These are phyloP conservation scores for Cystobasidium pallidum DNA, from an alignment of 1,284 basidiomycete genomes.

Conservation along the genomic window DNA sequence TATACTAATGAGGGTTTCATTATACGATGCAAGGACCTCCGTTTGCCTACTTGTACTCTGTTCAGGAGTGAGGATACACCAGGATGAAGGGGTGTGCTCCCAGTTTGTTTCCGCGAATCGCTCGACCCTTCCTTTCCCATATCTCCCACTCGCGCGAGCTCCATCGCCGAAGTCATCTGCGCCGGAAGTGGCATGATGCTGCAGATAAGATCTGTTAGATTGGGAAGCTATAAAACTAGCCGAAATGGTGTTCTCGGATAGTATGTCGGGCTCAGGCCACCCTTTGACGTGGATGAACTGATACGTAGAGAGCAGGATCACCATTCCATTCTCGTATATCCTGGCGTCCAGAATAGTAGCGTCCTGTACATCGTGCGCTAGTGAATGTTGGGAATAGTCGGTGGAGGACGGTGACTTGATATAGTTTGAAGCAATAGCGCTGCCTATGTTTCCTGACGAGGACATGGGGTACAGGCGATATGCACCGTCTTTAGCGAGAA, in stretches of 20 bases:
- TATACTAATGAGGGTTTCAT: conserved; percentile 72
- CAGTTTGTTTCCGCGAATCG: conserved; percentile 61
- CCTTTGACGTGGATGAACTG: conserved; percentile 80
- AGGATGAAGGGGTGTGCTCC: conserved; percentile 74
- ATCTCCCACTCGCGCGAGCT: conserved; percentile 63
- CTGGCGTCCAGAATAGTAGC: conserved; percentile 78
- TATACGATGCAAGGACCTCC: conserved; percentile 79
- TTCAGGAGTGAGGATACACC: conserved; percentile 85
- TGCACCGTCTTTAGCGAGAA: conserved; percentile 87
- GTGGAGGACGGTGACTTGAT: conserved; percentile 55
- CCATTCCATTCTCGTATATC: conserved; percentile 82
- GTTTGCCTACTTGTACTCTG: conserved; percentile 80
- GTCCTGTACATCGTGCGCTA: conserved; percentile 82
- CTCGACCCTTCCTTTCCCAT: conserved; percentile 46
- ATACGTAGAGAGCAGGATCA: conserved; percentile 78
- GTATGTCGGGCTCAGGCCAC: conserved; percentile 60
- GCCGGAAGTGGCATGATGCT: neutral
- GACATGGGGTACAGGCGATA: conserved; percentile 85
- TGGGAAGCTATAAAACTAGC: conserved; percentile 16
- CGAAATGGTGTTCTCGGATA: conserved; percentile 3
- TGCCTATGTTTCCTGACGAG: conserved; percentile 40
- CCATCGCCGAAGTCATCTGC: conserved; percentile 51
- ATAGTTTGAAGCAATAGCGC: conserved; percentile 61
- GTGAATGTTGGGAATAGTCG: conserved; percentile 79
- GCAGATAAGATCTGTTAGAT: neutral